phyloP scores from a whole-genome alignment of 345 rosid species.

The Laguncularia racemosa region DNA sequence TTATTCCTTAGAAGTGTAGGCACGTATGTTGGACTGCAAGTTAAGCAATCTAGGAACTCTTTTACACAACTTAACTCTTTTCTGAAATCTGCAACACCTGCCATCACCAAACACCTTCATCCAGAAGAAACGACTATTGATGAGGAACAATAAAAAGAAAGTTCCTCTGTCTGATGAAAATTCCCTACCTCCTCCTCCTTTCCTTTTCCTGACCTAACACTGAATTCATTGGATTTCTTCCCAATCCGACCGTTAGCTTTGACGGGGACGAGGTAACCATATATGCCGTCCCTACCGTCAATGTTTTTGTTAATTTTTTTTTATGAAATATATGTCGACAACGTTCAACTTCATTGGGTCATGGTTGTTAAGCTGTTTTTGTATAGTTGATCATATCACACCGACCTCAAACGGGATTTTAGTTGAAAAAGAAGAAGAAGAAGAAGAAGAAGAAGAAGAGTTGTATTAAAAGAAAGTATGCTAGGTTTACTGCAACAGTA shows the following conservation, averaged over 20 bases:
- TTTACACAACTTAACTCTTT: constrained; percentile 11
- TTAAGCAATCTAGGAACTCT: constrained; percentile 31
- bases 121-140: constrained; percentile 26
- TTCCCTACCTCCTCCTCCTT: constrained; percentile 25
- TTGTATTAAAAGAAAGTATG: no score
- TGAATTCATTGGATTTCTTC: constrained; percentile 26
- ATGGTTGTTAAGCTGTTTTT: no score
- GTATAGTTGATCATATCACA: no score
- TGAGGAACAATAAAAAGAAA: neutral
- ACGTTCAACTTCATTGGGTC: no score
- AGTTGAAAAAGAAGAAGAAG: no score
- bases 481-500: no score
- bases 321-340: neutral
- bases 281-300: constrained; percentile 15
- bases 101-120: constrained; percentile 25
- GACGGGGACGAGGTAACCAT: constrained; percentile 35
- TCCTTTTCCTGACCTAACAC: constrained; percentile 41
- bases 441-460: no score
- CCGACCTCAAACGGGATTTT: no score
- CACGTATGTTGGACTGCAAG: constrained; percentile 41
- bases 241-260: constrained; percentile 40
- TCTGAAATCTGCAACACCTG: constrained; percentile 6
- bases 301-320: neutral
- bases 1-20: neutral
- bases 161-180: constrained; percentile 17